phyloP scores from a whole-genome alignment of 2,329 filamentous ascomycete genomes.

The Aspergillus sp. region DNA sequence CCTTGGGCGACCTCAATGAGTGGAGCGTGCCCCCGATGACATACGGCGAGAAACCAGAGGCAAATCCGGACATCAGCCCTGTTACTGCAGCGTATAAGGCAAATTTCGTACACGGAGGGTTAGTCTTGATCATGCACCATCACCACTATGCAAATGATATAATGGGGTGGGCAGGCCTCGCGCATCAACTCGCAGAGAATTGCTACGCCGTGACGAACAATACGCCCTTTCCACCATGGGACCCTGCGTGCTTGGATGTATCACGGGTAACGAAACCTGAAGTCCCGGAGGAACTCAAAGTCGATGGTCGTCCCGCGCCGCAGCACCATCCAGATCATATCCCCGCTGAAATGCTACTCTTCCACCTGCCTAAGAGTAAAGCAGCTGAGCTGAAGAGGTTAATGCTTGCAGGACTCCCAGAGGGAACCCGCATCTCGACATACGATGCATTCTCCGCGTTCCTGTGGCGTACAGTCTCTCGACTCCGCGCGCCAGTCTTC shows the following conservation, averaged over 20 bases:
- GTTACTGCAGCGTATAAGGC: constrained; percentile 41
- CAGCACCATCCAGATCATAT: constrained; percentile 14
- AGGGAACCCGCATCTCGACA: constrained; percentile 32
- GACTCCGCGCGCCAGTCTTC: neutral
- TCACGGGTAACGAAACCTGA: constrained; percentile 34
- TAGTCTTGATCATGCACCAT: constrained; percentile 44
- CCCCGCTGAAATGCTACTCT: constrained; percentile 31
- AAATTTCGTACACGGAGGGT: constrained; percentile 44
- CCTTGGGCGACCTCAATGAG: constrained; percentile 34
- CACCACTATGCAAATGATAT: constrained; percentile 48
- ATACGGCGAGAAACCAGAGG: constrained; percentile 32
- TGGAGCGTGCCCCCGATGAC: constrained; percentile 42
- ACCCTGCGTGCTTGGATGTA: constrained; percentile 37
- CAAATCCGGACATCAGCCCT: constrained; percentile 35
- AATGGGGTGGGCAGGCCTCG: constrained; percentile 43
- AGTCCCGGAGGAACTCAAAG: constrained; percentile 24
- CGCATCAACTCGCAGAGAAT: constrained; percentile 46
- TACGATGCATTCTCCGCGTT: constrained; percentile 3
- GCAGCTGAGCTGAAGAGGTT: constrained; percentile 39
- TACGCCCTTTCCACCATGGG: constrained; percentile 36
- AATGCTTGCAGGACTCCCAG: constrained; percentile 30
- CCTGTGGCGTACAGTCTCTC: neutral
- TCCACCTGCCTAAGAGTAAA: constrained; percentile 49
- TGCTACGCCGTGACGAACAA: constrained; percentile 36
- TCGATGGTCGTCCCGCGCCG: constrained; percentile 13